These are phyloP conservation scores for Malassezia globosa DNA, from an alignment of 1,284 basidiomycete species.

Conservation along the genomic window DNA sequence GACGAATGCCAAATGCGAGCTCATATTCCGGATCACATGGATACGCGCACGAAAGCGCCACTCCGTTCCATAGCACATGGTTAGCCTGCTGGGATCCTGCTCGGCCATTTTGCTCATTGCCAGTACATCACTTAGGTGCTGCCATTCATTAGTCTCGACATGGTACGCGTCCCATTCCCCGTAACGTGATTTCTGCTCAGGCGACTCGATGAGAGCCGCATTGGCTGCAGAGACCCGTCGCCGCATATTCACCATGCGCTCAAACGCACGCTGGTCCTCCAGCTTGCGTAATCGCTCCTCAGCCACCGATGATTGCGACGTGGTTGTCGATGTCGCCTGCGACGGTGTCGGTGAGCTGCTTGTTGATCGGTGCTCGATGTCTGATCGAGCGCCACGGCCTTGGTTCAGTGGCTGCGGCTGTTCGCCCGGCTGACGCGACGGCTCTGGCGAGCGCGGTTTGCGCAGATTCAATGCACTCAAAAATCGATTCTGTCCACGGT, in stretches of 20 bases:
- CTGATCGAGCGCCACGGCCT: no score
- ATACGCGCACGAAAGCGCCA: constrained; percentile 26
- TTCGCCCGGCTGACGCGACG: not conserved
- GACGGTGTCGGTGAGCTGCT: not conserved
- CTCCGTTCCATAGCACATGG: constrained; percentile 11
- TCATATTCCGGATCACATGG: constrained; percentile 35
- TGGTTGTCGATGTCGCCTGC: no score
- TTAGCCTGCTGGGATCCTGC: constrained; percentile 20
- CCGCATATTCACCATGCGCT: constrained; percentile 14
- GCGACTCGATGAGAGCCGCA: constrained; percentile 28
- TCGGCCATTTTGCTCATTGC: constrained; percentile 5
- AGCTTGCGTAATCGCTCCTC: constrained; percentile 8
- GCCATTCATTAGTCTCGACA: constrained; percentile 2
- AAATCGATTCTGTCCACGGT: not conserved
- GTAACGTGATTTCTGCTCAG: constrained; percentile 32
- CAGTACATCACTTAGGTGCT: constrained; percentile 19
- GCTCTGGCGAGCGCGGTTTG: not conserved
- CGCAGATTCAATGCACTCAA: not conserved
- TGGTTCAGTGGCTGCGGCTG: not conserved
- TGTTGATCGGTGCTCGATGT: no score
- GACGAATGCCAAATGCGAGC: constrained; percentile 35
- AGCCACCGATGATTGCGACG: not conserved
- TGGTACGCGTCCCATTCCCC: constrained; percentile 13
- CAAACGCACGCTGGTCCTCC: constrained; percentile 11
- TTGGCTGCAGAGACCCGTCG: constrained; percentile 12